Percentiles rank a stretch among this genome's conserved stretches.
These are phyloP conservation scores for Rhizophora mangle DNA, from an alignment of 345 rosid genomes.

Conservation along the genomic window DNA sequence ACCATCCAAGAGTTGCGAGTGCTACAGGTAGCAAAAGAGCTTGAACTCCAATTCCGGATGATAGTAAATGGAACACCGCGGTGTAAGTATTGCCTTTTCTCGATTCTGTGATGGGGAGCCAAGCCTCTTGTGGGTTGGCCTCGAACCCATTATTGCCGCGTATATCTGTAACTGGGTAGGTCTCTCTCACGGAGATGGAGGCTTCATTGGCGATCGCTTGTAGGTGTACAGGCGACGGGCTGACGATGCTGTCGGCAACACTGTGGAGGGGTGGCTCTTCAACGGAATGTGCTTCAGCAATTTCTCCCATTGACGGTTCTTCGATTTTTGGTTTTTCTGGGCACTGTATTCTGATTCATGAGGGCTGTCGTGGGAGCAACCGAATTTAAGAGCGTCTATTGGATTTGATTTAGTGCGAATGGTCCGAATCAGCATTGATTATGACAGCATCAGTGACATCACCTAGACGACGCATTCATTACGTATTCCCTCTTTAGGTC, in stretches of 20 bases:
- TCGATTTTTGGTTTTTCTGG: background rate
- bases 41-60: slow-evolving; percentile 45
- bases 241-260: background rate
- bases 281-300: background rate
- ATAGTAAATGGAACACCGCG: slow-evolving; percentile 32
- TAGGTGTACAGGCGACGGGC: background rate
- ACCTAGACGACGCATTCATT: too few relatives aligned
- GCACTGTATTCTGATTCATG: too few relatives aligned
- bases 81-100: slow-evolving; percentile 30
- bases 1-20: slow-evolving; percentile 47
- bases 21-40: slow-evolving; percentile 46
- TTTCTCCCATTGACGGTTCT: background rate
- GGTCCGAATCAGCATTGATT: too few relatives aligned
- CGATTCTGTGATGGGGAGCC: slow-evolving; percentile 54
- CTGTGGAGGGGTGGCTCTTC: background rate
- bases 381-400: too few relatives aligned
- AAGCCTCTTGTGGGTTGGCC: slow-evolving; percentile 21
- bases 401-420: too few relatives aligned
- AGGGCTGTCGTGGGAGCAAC: too few relatives aligned
- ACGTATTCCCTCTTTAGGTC: too few relatives aligned
- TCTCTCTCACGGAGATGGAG: slow-evolving; percentile 1
- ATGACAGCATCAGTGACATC: too few relatives aligned
- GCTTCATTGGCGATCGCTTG: background rate
- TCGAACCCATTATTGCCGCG: slow-evolving; percentile 2
- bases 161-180: background rate